These are phyloP conservation scores for Trichaptum fuscoviolaceum DNA, from an alignment of 768 basidiomycete species.

Conservation along the genomic window DNA sequence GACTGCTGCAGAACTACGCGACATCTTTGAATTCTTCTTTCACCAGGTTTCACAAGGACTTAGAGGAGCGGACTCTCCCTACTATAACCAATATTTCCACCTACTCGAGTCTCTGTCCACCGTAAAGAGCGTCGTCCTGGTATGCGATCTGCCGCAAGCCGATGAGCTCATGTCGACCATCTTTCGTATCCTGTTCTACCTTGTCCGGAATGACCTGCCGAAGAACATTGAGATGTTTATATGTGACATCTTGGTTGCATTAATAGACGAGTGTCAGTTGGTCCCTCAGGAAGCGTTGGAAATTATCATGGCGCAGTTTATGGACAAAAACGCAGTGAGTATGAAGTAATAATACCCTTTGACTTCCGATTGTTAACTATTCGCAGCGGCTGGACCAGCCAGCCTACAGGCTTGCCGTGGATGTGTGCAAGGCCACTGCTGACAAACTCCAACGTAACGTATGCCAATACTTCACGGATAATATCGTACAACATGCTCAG, in stretches of 20 bases:
- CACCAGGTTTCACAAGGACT: slow-evolving; percentile 74
- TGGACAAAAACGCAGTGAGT: slow-evolving; percentile 69
- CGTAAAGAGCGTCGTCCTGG: slow-evolving; percentile 91
- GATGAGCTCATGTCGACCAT: slow-evolving; percentile 82
- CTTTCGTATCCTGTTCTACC: slow-evolving; percentile 77
- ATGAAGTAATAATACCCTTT: background rate
- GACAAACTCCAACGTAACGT: slow-evolving; percentile 88
- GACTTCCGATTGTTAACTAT: background rate
- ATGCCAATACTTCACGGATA: slow-evolving; percentile 89
- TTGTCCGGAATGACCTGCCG: slow-evolving; percentile 66
- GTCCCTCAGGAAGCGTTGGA: slow-evolving; percentile 81
- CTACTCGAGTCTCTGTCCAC: slow-evolving; percentile 90
- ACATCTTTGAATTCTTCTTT: slow-evolving; percentile 97
- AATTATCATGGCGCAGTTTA: slow-evolving; percentile 77
- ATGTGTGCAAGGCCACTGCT: slow-evolving; percentile 77
- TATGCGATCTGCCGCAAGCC: slow-evolving; percentile 83
- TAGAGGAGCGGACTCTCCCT: slow-evolving; percentile 71
- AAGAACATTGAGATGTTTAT: slow-evolving; percentile 85
- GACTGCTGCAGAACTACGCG: slow-evolving; percentile 79
- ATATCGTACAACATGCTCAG: slow-evolving; percentile 57
- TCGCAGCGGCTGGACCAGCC: slow-evolving; percentile 36
- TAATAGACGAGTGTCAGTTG: slow-evolving; percentile 80
- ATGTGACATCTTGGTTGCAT: slow-evolving; percentile 83
- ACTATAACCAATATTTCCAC: slow-evolving; percentile 91
- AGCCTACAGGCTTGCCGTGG: slow-evolving; percentile 75